Evolutionary conservation across 495 filamentous ascomycete genomes (phyloP), one percentile per base, ranked within the genome.

Genomic region (Penicillium chermesinum): DNA sequence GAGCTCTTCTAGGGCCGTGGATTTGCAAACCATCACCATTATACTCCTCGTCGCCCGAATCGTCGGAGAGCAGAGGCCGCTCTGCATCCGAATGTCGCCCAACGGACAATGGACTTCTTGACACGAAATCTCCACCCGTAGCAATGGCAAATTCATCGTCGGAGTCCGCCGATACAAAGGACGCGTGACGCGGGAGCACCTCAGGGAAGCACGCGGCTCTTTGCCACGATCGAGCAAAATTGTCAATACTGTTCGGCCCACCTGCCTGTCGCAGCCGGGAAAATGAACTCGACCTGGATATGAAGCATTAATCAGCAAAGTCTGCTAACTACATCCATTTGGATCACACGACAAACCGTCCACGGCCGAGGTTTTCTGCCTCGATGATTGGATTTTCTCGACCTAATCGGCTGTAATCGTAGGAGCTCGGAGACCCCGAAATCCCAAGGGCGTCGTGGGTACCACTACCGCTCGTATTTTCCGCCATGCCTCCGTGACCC

Each of bases 171-270:
- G 81, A 75, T 22, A 86, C 68, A 55, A 94, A 88, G 17, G 87
- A 82, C 14, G 83, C 80, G 2, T 82, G 80, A 17, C 83, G 81
- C 4, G 88, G 86, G 13, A 89, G 77, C 41, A 95, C 85, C 62
- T 96, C 91, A 19, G 78, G 76, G 72, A 96, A 98, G 27, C 78
- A 82, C 3, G 91, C 90, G 27, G 93, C 93, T 58, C 93, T 81
- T 59, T 89, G 88, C 89, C 91, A 97, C 54, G 88, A 94, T 38
- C 88, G 81, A 39, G 93, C 87, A 63, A 98, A 98, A 58, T 91
- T 96, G 54, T 94, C 84, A 55, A 97, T 83, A 61, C 87, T 93
- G 64, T 98, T 98, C 41, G 88, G 85, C 21, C 93, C 93, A 34
- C 93, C 93, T 10, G 84, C 87, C 43, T 94, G 83, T 50, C 86